These are phyloP conservation scores for Tolypocladium tropicale DNA, from an alignment of 2,329 filamentous ascomycete species.

Conservation along the genomic window DNA sequence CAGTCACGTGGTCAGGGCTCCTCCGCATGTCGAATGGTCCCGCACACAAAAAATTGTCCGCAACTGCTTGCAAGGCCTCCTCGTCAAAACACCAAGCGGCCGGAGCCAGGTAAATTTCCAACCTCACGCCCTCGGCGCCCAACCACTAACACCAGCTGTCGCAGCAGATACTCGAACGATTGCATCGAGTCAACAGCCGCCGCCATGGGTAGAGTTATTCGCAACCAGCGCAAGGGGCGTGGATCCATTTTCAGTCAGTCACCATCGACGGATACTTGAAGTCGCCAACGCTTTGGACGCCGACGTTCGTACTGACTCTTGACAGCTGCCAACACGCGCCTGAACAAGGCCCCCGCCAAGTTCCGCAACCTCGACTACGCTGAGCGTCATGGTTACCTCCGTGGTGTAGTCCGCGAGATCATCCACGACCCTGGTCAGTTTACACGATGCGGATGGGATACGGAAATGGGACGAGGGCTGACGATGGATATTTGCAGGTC, in stretches of 20 bases:
- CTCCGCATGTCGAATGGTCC: slow-evolving; percentile 13
- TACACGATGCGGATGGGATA: slow-evolving; percentile 9
- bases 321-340: slow-evolving; percentile 69
- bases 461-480: slow-evolving; percentile 12
- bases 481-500: slow-evolving; percentile 30
- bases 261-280: slow-evolving; percentile 11
- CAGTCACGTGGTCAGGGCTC: slow-evolving; percentile 27
- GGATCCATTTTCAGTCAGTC: slow-evolving; percentile 48
- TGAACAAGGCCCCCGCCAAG: slow-evolving; percentile 78
- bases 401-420: slow-evolving; percentile 97
- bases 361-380: slow-evolving; percentile 96
- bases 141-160: slow-evolving; percentile 4
- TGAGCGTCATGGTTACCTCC: slow-evolving; percentile 95
- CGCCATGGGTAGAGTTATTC: slow-evolving; percentile 50
- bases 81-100: slow-evolving; percentile 30
- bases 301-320: slow-evolving; percentile 18
- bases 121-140: slow-evolving; percentile 10
- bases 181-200: slow-evolving; percentile 24
- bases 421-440: slow-evolving; percentile 83
- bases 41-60: slow-evolving; percentile 29
- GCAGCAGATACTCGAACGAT: slow-evolving; percentile 20
- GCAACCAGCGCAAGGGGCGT: slow-evolving; percentile 54
- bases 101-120: slow-evolving; percentile 25
- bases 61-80: slow-evolving; percentile 16
- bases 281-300: slow-evolving; percentile 8